These are phyloP conservation scores for Porodaedalea pini DNA, from an alignment of 1,284 basidiomycete genomes.

Conservation along the genomic window DNA sequence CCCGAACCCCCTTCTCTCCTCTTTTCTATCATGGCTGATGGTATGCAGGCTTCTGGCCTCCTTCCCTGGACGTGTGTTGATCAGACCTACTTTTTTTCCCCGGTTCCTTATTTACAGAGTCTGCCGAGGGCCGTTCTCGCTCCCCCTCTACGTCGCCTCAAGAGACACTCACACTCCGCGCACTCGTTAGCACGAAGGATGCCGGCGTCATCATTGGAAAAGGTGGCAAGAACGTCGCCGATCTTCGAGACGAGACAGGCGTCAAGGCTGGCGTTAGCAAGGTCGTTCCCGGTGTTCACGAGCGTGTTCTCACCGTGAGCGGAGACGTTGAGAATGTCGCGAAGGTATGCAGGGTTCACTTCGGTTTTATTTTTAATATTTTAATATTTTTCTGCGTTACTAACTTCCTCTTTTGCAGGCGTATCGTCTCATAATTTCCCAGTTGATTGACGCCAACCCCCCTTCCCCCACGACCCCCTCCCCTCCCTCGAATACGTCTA, in stretches of 20 bases:
- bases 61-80: neutral
- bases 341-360: slow-evolving; percentile 53
- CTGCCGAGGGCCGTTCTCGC: slow-evolving; percentile 41
- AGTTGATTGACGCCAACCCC: slow-evolving; percentile 79
- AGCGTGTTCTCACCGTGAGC: slow-evolving; percentile 92
- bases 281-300: slow-evolving; percentile 95
- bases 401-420: slow-evolving; percentile 53
- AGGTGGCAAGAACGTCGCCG: slow-evolving; percentile 94
- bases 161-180: slow-evolving; percentile 81
- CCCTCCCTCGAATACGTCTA: slow-evolving; percentile 77
- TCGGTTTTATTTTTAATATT: slow-evolving; percentile 1
- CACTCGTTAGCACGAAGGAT: slow-evolving; percentile 94
- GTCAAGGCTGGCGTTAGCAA: slow-evolving; percentile 99
- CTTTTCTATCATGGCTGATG: slow-evolving; percentile 12
- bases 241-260: slow-evolving; percentile 89
- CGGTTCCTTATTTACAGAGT: slow-evolving; percentile 4
- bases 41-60: slow-evolving; percentile 4
- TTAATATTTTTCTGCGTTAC: slow-evolving; percentile 7
- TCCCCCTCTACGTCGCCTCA: slow-evolving; percentile 60
- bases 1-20: slow-evolving; percentile 32
- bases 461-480: slow-evolving; percentile 63
- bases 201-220: slow-evolving; percentile 97
- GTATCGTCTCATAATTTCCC: slow-evolving; percentile 91
- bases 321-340: slow-evolving; percentile 90
- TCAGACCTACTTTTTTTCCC: neutral